These are phyloP conservation scores for Paraconiothyrium sp. DNA, from an alignment of 2,329 filamentous ascomycete genomes.

Conservation along the genomic window DNA sequence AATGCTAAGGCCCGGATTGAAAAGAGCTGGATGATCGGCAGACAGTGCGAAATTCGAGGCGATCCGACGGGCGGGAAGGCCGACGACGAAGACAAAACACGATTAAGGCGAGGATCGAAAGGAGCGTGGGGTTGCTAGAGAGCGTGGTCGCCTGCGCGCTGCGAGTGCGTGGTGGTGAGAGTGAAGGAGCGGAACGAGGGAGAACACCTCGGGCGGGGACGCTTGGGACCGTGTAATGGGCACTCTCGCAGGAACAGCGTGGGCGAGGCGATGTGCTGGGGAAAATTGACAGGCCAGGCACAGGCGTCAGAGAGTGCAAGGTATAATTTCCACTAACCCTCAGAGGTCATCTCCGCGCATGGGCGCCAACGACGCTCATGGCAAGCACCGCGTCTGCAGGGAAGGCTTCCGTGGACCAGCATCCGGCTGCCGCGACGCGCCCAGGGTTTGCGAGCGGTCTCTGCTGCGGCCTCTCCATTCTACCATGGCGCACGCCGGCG, in stretches of 20 bases:
- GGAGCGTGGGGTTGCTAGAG: slow-evolving; percentile 19
- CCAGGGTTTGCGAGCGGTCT: not conserved
- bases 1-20: slow-evolving; percentile 7
- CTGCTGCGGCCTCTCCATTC: slow-evolving; percentile 1
- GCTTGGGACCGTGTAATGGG: slow-evolving; percentile 9
- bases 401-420: slow-evolving; percentile 4
- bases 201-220: slow-evolving; percentile 10
- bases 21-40: slow-evolving; percentile 16
- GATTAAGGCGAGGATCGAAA: slow-evolving; percentile 25
- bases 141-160: slow-evolving; percentile 27
- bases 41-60: slow-evolving; percentile 15
- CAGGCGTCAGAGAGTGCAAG: slow-evolving; percentile 12
- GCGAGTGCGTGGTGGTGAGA: slow-evolving; percentile 22
- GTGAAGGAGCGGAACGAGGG: slow-evolving; percentile 21
- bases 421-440: slow-evolving; percentile 5
- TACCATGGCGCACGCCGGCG: slow-evolving; percentile 9
- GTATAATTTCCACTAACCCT: slow-evolving; percentile 17
- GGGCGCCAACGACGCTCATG: slow-evolving; percentile 12
- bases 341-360: slow-evolving; percentile 18
- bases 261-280: slow-evolving; percentile 16
- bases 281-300: slow-evolving; percentile 12
- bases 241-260: slow-evolving; percentile 4
- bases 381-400: slow-evolving; percentile 16
- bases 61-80: slow-evolving; percentile 29
- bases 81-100: slow-evolving; percentile 25